A percentile compares a stretch with the other conserved stretches of the same genome.
These are phyloP conservation scores for Venturia effusa DNA, from an alignment of 2,329 filamentous ascomycete genomes.

Conservation along the genomic window DNA sequence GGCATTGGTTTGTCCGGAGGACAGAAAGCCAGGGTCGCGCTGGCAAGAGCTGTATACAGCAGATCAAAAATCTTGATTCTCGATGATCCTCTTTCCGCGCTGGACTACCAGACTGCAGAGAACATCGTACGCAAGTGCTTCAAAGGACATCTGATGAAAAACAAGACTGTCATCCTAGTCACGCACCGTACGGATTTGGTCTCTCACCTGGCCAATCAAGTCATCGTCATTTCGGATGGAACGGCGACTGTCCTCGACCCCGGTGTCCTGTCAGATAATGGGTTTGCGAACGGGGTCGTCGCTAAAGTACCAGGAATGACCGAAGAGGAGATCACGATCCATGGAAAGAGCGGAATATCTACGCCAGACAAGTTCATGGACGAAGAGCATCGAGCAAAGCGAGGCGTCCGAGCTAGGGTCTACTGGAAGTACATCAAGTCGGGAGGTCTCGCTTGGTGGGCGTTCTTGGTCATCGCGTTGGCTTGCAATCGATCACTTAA, in stretches of 20 bases:
- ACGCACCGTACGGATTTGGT: conserved; percentile 63
- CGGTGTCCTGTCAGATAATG: neutral
- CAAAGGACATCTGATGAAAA: conserved; percentile 41
- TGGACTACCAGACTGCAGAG: conserved; percentile 56
- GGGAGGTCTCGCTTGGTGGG: conserved; percentile 66
- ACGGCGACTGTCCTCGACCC: neutral
- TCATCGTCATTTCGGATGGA: conserved; percentile 53
- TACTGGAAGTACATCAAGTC: conserved; percentile 83
- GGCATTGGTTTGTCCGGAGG: conserved; percentile 51
- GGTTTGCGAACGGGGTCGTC: conserved; percentile 12
- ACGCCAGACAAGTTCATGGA: conserved; percentile 55
- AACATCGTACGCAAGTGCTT: conserved; percentile 48
- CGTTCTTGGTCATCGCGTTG: conserved; percentile 51
- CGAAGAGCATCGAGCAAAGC: conserved; percentile 63
- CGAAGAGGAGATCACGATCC: neutral
- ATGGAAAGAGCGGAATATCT: neutral
- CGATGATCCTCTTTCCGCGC: conserved; percentile 48
- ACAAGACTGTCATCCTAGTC: conserved; percentile 46
- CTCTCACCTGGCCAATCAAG: conserved; percentile 58
- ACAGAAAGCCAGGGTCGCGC: conserved; percentile 48
- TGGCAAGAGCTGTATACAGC: conserved; percentile 52
- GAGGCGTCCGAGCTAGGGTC: conserved; percentile 62
- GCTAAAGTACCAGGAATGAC: conserved; percentile 15
- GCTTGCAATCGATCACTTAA: conserved; percentile 52
- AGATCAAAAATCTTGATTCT: conserved; percentile 43